These are phyloP conservation scores for Medicago arabica DNA, from an alignment of 306 rosid species.

Conservation along the genomic window DNA sequence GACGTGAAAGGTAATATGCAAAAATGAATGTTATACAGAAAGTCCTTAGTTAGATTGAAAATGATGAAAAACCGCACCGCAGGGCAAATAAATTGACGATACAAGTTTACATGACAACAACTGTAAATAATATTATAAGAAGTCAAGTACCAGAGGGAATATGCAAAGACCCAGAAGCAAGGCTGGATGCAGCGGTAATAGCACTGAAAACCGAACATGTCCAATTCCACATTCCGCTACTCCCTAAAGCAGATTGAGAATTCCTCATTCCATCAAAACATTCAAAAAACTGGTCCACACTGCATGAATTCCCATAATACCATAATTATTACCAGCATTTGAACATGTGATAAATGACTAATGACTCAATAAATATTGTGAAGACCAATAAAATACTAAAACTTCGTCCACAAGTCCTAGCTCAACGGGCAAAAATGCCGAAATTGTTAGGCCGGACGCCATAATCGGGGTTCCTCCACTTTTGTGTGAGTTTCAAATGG, in stretches of 20 bases:
- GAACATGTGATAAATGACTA: constrained; percentile 23
- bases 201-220: constrained; percentile 92
- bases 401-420: neutral
- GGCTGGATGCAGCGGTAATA: constrained; percentile 93
- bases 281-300: constrained; percentile 97
- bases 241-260: constrained; percentile 85
- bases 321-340: constrained; percentile 39
- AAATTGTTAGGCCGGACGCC: too few relatives aligned
- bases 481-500: too few relatives aligned
- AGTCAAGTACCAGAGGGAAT: constrained; percentile 69
- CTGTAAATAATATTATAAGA: constrained; percentile 29
- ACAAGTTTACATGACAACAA: constrained; percentile 15
- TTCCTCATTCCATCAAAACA: constrained; percentile 95
- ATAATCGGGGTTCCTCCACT: too few relatives aligned
- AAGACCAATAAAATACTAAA: constrained; percentile 27
- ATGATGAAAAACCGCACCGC: neutral
- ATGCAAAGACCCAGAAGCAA: constrained; percentile 92
- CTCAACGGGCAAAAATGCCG: too few relatives aligned
- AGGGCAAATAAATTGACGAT: constrained; percentile 20
- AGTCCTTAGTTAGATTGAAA: constrained; percentile 17
- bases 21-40: constrained; percentile 16
- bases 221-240: constrained; percentile 98
- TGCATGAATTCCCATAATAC: constrained; percentile 56
- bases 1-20: constrained; percentile 22
- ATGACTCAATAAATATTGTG: constrained; percentile 13